A percentile compares a stretch with the other conserved stretches of the same genome.
phyloP scores from a whole-genome alignment of 2,329 filamentous ascomycete species.

The Botrytis aclada region DNA sequence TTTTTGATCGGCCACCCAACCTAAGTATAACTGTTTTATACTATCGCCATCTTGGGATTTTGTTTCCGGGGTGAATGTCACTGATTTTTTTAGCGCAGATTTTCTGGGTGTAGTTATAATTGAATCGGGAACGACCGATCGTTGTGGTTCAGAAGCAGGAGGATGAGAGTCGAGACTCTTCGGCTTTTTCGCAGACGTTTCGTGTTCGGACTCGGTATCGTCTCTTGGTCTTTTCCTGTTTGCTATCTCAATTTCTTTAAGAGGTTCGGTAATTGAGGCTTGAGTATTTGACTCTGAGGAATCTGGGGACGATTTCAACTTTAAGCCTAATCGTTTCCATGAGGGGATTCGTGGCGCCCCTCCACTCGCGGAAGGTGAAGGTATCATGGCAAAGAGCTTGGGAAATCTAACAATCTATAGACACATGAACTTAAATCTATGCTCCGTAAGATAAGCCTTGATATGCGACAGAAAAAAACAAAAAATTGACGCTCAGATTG shows the following conservation, averaged over 20 bases:
- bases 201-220: slow-evolving; percentile 23
- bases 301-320: slow-evolving; percentile 53
- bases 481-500: slow-evolving; percentile 7
- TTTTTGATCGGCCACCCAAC: slow-evolving; percentile 45
- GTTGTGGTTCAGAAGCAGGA: slow-evolving; percentile 10
- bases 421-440: not conserved
- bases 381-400: slow-evolving; percentile 24
- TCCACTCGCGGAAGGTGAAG: slow-evolving; percentile 24
- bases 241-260: slow-evolving; percentile 23
- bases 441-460: not conserved
- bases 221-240: slow-evolving; percentile 33
- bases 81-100: slow-evolving; percentile 49
- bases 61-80: slow-evolving; percentile 62
- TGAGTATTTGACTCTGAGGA: slow-evolving; percentile 22
- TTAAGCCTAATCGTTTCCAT: slow-evolving; percentile 59
- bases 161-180: slow-evolving; percentile 27
- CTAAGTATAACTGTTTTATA: slow-evolving; percentile 49
- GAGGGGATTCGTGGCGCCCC: slow-evolving; percentile 46
- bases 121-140: slow-evolving; percentile 26
- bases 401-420: slow-evolving; percentile 2
- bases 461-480: not conserved
- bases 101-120: slow-evolving; percentile 26
- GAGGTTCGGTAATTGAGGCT: slow-evolving; percentile 19
- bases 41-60: slow-evolving; percentile 56
- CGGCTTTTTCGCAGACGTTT: slow-evolving; percentile 31